Evolutionary conservation across 768 basidiomycete genomes (phyloP).

Genomic region (Royoungia palumana): DNA sequence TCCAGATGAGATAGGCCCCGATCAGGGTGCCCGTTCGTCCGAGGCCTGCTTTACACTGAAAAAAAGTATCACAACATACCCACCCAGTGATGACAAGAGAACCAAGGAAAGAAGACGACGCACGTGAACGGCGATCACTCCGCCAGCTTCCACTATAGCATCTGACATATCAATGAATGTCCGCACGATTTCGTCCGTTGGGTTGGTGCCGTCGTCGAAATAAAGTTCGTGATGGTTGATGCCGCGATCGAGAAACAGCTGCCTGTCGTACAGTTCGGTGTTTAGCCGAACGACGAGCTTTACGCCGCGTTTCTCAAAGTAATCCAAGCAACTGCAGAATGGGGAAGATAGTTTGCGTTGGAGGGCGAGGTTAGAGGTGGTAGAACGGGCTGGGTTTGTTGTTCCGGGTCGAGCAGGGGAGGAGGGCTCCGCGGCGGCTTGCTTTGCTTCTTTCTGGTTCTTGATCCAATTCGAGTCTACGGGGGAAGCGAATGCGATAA

Average conservation of each 20-base stretch:
- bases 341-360: conserved; percentile 76
- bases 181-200: conserved; percentile 91
- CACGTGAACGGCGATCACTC: conserved; percentile 87
- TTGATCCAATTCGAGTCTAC: conserved; percentile 81
- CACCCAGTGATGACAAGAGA: conserved; percentile 10
- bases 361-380: conserved; percentile 51
- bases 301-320: conserved; percentile 84
- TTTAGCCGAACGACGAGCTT: conserved; percentile 93
- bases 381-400: conserved; percentile 20
- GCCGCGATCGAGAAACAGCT: conserved; percentile 77
- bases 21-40: conserved; percentile 96
- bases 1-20: conserved; percentile 98
- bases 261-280: conserved; percentile 84
- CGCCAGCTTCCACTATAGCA: conserved; percentile 67
- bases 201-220: conserved; percentile 98
- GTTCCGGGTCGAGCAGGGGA: conserved; percentile 29
- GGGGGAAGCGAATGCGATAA: conserved; percentile 93
- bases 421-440: conserved; percentile 25
- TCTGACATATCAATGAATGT: conserved; percentile 88
- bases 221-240: conserved; percentile 91
- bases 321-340: conserved; percentile 88
- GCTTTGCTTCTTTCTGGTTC: conserved; percentile 62
- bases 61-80: conserved; percentile 19
- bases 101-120: conserved; percentile 29
- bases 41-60: conserved; percentile 91